Conservation (phyloP, 495 filamentous ascomycete species). For the Penicillium canariense region DNA sequence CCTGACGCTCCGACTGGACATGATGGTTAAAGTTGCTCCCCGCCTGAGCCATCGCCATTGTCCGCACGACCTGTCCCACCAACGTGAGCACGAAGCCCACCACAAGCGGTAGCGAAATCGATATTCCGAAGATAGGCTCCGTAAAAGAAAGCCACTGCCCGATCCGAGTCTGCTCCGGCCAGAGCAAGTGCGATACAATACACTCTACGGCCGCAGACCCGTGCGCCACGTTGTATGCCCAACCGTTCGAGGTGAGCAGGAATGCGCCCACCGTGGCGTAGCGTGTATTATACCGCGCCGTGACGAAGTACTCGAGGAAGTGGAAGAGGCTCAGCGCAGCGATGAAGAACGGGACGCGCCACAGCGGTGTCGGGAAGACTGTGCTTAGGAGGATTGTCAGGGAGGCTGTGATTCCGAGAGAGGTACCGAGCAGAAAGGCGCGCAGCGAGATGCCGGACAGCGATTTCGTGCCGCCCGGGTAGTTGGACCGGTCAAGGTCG, state of each 20-base stretch:
- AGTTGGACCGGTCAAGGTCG: constrained; percentile 33
- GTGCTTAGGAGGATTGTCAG: constrained; percentile 41
- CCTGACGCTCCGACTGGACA: constrained; percentile 63
- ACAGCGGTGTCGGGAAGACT: constrained; percentile 51
- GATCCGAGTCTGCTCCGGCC: constrained; percentile 37
- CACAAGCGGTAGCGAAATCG: constrained; percentile 30
- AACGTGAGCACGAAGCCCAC: constrained; percentile 63
- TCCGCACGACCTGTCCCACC: constrained; percentile 70
- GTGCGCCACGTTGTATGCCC: constrained; percentile 82
- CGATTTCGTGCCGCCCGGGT: constrained; percentile 61
- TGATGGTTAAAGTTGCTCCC: constrained; percentile 90
- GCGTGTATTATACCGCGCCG: constrained; percentile 76
- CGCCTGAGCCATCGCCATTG: constrained; percentile 81
- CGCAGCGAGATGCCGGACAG: constrained; percentile 78
- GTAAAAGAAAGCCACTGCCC: constrained; percentile 30
- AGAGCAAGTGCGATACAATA: constrained; percentile 54
- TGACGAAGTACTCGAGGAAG: constrained; percentile 92
- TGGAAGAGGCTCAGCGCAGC: constrained; percentile 77
- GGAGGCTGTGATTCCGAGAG: constrained; percentile 44
- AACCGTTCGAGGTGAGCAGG: constrained; percentile 82
- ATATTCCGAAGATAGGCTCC: constrained; percentile 10
- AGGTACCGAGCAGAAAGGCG: constrained; percentile 57
- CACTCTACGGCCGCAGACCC: constrained; percentile 69
- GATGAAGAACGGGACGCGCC: constrained; percentile 83
- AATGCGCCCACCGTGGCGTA: constrained; percentile 72